phyloP scores from a whole-genome alignment of 208 protist genomes.

The Trypanosoma boissoni region DNA sequence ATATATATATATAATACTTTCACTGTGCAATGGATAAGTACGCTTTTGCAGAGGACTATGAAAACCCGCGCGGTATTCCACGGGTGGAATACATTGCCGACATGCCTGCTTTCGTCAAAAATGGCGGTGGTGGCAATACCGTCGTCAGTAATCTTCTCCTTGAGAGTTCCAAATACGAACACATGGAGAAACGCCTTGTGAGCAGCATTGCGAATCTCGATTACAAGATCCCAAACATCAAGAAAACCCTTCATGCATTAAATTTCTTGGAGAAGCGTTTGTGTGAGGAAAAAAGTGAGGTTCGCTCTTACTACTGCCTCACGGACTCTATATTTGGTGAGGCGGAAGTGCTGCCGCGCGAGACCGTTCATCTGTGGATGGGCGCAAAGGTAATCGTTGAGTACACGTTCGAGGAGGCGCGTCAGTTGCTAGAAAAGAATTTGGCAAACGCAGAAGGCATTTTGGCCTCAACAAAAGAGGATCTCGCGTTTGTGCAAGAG shows the following conservation, averaged over 20 bases:
- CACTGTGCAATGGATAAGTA: slow-evolving; percentile 67
- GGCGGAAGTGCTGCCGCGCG: slow-evolving; percentile 72
- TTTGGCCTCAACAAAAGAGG: slow-evolving; percentile 86
- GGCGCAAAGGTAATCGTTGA: slow-evolving; percentile 97
- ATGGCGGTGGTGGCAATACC: slow-evolving; percentile 70
- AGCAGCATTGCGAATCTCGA: slow-evolving; percentile 82
- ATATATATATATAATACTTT: too few species aligned
- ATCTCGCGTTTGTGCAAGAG: slow-evolving; percentile 95
- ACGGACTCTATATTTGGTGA: slow-evolving; percentile 89
- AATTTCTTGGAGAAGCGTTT: slow-evolving; percentile 76
- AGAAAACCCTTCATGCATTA: slow-evolving; percentile 89
- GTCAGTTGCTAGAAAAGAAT: slow-evolving; percentile 90
- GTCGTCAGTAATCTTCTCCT: slow-evolving; percentile 86
- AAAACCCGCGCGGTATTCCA: slow-evolving; percentile 84
- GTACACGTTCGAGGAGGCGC: slow-evolving; percentile 95
- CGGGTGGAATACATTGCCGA: slow-evolving; percentile 84
- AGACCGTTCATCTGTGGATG: slow-evolving; percentile 92
- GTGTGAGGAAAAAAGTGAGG: slow-evolving; percentile 25
- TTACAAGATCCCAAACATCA: slow-evolving; percentile 91
- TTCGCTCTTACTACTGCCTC: slow-evolving; percentile 87
- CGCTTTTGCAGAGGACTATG: slow-evolving; percentile 85
- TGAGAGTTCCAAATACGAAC: slow-evolving; percentile 93
- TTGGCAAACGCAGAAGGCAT: slow-evolving; percentile 73
- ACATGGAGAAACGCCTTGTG: slow-evolving; percentile 88
- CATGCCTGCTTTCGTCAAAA: slow-evolving; percentile 74